These are phyloP conservation scores for Jaapia argillacea DNA, from an alignment of 768 basidiomycete genomes.

Conservation along the genomic window DNA sequence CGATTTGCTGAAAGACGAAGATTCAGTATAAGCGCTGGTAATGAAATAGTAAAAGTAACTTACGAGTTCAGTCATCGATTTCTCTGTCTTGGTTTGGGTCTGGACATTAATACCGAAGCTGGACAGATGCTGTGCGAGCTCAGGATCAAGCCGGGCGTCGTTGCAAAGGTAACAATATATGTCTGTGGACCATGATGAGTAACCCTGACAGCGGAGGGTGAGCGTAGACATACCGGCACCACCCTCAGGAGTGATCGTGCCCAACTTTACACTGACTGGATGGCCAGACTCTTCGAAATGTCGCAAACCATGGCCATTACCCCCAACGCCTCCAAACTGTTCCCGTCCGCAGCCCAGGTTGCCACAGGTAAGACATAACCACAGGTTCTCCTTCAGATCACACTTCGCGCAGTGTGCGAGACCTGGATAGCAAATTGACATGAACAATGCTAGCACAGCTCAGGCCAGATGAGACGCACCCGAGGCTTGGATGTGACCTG, in stretches of 20 bases:
- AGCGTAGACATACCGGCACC: constrained; percentile 54
- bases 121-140: constrained; percentile 60
- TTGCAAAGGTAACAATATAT: constrained; percentile 91
- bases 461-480: constrained; percentile 25
- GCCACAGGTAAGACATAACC: constrained; percentile 93
- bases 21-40: neutral
- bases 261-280: constrained; percentile 82
- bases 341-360: constrained; percentile 81
- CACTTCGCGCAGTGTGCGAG: constrained; percentile 77
- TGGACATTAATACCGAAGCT: constrained; percentile 84
- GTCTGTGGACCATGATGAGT: too few relatives aligned
- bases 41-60: constrained; percentile 10
- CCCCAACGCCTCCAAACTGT: constrained; percentile 72
- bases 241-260: constrained; percentile 95
- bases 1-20: constrained; percentile 61
- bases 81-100: constrained; percentile 83
- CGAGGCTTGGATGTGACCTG: constrained; percentile 38
- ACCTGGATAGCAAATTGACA: constrained; percentile 29
- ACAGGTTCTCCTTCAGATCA: constrained; percentile 83
- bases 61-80: constrained; percentile 93
- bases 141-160: constrained; percentile 72
- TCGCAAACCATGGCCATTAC: constrained; percentile 81
- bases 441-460: neutral
- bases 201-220: too few relatives aligned
- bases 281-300: constrained; percentile 73